Evolutionary conservation across 805 yeast species (phyloP).

Genomic region (Suhomyces canberraensis): DNA sequence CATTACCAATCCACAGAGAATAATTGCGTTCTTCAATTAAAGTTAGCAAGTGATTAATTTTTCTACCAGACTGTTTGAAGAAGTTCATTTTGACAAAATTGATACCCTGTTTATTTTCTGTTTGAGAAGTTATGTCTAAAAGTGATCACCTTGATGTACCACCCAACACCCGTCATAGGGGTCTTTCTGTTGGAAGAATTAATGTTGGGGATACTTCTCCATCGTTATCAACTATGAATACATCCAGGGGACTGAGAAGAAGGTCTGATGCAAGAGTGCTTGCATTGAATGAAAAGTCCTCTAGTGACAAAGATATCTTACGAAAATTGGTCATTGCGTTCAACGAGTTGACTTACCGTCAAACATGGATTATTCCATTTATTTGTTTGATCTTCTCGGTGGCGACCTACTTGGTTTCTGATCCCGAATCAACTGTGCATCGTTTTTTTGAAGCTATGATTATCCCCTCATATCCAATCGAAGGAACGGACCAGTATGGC

Average conservation of each 20-base stretch:
- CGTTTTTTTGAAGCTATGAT: constrained; percentile 58
- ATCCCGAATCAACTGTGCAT: constrained; percentile 57
- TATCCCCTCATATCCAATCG: constrained; percentile 59
- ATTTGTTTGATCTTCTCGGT: constrained; percentile 43
- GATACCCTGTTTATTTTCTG: no score
- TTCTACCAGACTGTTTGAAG: no score
- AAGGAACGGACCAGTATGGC: constrained; percentile 68
- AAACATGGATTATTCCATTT: constrained; percentile 73
- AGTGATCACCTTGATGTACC: constrained; percentile 3
- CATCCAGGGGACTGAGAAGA: constrained; percentile 40
- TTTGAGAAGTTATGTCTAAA: constrained; percentile 2
- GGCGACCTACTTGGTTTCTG: constrained; percentile 50
- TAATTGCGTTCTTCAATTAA: no score
- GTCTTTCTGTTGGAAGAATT: constrained; percentile 73
- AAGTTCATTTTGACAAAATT: no score
- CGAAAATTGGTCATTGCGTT: constrained; percentile 55
- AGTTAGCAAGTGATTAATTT: no score
- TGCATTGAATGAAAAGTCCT: constrained; percentile 25
- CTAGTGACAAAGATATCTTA: constrained; percentile 49
- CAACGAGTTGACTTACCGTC: constrained; percentile 55
- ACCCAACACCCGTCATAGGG: constrained; percentile 36
- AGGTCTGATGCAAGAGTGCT: constrained; percentile 28
- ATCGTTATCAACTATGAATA: constrained; percentile 63
- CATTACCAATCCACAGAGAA: no score
- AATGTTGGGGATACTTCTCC: constrained; percentile 74